Evolutionary conservation across 2,329 filamentous ascomycete genomes (phyloP).

Genomic region (Paraphaeosphaeria sporulosa): DNA sequence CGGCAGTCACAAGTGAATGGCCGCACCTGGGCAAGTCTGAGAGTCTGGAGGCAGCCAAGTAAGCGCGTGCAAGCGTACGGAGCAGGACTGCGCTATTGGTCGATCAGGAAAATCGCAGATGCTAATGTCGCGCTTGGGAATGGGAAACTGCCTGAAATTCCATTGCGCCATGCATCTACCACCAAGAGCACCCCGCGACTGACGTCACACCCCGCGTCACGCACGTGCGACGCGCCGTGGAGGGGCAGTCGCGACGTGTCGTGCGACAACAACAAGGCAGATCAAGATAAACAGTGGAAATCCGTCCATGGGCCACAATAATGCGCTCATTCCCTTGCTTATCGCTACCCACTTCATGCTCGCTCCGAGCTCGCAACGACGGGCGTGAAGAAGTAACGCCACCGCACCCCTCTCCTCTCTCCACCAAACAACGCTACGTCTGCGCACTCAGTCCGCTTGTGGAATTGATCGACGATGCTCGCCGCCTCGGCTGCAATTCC

Average conservation of each 20-base stretch:
- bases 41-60: constrained; percentile 16
- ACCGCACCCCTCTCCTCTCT: neutral
- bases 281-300: too few relatives aligned
- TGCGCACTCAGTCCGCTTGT: neutral
- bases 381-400: neutral
- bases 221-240: neutral
- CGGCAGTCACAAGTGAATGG: constrained; percentile 17
- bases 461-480: neutral
- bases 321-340: neutral
- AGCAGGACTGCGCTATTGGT: constrained; percentile 6
- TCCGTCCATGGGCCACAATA: neutral
- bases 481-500: neutral
- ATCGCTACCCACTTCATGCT: neutral
- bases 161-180: neutral
- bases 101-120: neutral
- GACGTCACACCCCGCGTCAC: neutral
- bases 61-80: constrained; percentile 12
- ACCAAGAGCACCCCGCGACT: neutral
- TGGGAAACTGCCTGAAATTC: neutral
- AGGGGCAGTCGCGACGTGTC: neutral
- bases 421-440: neutral
- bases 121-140: constrained; percentile 1
- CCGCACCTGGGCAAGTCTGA: neutral
- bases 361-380: neutral
- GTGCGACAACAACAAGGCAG: neutral